Percentiles rank a stretch among this genome's conserved stretches.
Evolutionary conservation across 2,329 filamentous ascomycete genomes (phyloP).

Genomic region (Cladophialophora exuberans): DNA sequence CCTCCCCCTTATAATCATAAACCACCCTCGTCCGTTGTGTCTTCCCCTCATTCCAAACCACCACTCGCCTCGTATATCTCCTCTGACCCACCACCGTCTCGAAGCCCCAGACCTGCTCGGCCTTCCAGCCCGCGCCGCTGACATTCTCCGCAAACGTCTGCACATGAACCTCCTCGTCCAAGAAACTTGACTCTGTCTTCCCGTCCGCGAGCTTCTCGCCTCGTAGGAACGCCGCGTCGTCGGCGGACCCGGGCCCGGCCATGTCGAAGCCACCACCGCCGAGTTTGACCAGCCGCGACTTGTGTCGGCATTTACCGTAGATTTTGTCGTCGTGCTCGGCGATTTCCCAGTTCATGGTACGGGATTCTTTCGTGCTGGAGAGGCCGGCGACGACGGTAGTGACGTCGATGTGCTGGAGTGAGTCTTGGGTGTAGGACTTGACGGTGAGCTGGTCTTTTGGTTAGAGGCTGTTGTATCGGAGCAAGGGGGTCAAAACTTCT

Average conservation of each 20-base stretch:
- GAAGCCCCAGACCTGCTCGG: conserved; percentile 54
- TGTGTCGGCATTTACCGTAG: conserved; percentile 72
- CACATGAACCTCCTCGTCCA: conserved; percentile 58
- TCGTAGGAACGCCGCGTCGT: conserved; percentile 43
- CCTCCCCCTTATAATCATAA: conserved; percentile 41
- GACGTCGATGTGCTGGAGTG: conserved; percentile 67
- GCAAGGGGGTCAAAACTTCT: too few species aligned
- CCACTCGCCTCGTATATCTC: conserved; percentile 47
- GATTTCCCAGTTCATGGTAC: conserved; percentile 59
- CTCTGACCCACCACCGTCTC: conserved; percentile 46
- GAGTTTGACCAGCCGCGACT: conserved; percentile 44
- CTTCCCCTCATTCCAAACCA: conserved; percentile 42
- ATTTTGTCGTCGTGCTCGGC: conserved; percentile 76
- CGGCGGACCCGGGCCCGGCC: conserved; percentile 43
- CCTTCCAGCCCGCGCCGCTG: conserved; percentile 52
- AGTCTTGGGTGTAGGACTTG: conserved; percentile 50
- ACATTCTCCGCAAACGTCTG: conserved; percentile 55
- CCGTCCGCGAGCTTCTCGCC: conserved; percentile 54
- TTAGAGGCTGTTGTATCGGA: conserved; percentile 52
- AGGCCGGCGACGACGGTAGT: conserved; percentile 72
- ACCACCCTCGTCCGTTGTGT: conserved; percentile 45
- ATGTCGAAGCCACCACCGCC: conserved; percentile 48
- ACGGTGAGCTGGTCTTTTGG: conserved; percentile 25
- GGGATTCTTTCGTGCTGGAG: conserved; percentile 65
- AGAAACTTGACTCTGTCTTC: conserved; percentile 62